Evolutionary conservation across 331 rosid genomes (phyloP), one percentile per base, ranked within the genome.

Genomic region (Cucumis variabilis): DNA sequence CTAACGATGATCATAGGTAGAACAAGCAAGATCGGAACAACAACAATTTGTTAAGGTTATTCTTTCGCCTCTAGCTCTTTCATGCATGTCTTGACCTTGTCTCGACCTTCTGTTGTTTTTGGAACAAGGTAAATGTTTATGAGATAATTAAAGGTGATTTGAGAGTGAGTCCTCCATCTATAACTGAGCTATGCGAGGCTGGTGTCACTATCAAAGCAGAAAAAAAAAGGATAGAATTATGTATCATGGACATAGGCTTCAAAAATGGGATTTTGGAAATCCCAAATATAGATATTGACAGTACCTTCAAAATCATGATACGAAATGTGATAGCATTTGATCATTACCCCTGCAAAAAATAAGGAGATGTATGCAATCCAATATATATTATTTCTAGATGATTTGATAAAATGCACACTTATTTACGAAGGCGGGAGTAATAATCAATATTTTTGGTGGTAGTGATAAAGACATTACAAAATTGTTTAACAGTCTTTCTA

Each of bases 241-340:
- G 51, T 62, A 5, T 62, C 0, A 62, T 9, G 1, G 9, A 48
- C 58, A 71, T 89, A 74, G 0, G 6, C 12, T 92, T 92, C 73
- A 4, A 24, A 2, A 14, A 87, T 2, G 91, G 91, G 27, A 41
- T 83, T 53, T 70, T 90, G 20, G 30, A 88, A 75, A 89, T 90
- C 66, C 91, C 92, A 27, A 62, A 14, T 87, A 28, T 6, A 0
- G 2, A 9, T 1, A 13, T 89, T 9, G 1, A 4, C 17, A 72
- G 9, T 7, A 6, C 3, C 0, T 51, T 55, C 0, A 82, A 77
- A 55, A 13, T 19, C 11, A 5, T 13, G 4, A 1, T 84, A 6
- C 82, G 88, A 55, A 90, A 90, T 44, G 7, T 88, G 0, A 11
- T 87, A 15, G 91, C 91, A 5, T 89, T 72, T 72, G 93, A 90